These are phyloP conservation scores for Blastomyces parvus DNA, from an alignment of 2,329 filamentous ascomycete genomes.

Conservation along the genomic window DNA sequence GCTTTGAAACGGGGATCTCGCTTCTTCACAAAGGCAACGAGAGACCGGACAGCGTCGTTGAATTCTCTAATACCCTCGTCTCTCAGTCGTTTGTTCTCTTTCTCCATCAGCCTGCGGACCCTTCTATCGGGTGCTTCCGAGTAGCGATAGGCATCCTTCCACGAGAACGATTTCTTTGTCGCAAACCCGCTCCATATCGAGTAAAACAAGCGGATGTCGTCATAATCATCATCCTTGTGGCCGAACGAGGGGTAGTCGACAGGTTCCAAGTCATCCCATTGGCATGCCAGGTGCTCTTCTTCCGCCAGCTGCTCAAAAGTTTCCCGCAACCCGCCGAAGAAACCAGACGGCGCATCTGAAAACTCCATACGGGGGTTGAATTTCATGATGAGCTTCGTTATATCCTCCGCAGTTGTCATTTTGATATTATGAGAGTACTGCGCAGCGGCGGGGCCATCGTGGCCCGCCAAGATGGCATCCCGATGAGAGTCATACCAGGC, in stretches of 20 bases:
- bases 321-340: constrained; percentile 69
- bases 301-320: constrained; percentile 70
- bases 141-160: constrained; percentile 76
- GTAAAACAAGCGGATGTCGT: constrained; percentile 73
- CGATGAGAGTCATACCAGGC: constrained; percentile 97
- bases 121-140: constrained; percentile 81
- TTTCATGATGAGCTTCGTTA: constrained; percentile 65
- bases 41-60: constrained; percentile 79
- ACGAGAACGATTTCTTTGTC: constrained; percentile 76
- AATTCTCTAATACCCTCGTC: constrained; percentile 80
- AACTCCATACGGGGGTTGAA: constrained; percentile 74
- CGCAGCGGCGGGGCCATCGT: constrained; percentile 38
- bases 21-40: constrained; percentile 83
- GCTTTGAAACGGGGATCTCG: constrained; percentile 76
- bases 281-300: constrained; percentile 68
- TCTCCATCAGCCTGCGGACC: constrained; percentile 78
- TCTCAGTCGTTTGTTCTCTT: constrained; percentile 77
- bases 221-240: constrained; percentile 59
- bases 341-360: constrained; percentile 68
- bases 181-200: constrained; percentile 68
- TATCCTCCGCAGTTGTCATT: constrained; percentile 70
- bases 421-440: constrained; percentile 59
- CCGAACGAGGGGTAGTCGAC: constrained; percentile 77
- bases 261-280: constrained; percentile 53
- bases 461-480: constrained; percentile 66